A percentile compares a stretch with the other conserved stretches of the same genome.
phyloP scores from a whole-genome alignment of 2,329 filamentous ascomycete species.

The Anisogramma anomala region DNA sequence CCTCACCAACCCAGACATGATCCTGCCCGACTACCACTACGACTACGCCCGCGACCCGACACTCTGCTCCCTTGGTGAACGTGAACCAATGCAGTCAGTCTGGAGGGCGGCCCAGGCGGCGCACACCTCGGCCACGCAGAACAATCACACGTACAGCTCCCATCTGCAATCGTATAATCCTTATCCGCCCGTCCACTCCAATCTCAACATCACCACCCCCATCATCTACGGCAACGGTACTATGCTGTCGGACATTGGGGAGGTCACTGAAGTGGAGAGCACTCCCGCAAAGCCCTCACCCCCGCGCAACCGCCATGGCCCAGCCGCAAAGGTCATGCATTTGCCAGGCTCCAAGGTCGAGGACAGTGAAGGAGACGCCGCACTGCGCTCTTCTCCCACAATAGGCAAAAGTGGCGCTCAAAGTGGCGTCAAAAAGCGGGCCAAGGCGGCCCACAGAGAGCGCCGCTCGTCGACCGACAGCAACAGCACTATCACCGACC shows the following conservation, averaged over 20 bases:
- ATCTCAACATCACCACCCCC: conserved; percentile 43
- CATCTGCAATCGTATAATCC: conserved; percentile 22
- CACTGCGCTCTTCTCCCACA: conserved; percentile 34
- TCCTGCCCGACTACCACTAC: conserved; percentile 70
- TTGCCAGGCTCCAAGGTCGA: conserved; percentile 19
- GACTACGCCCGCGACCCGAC: too few relatives aligned
- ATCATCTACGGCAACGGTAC: conserved; percentile 60
- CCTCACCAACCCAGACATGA: conserved; percentile 89
- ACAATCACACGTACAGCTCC: conserved; percentile 33
- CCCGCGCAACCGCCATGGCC: conserved; percentile 15
- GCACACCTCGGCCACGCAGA: background rate
- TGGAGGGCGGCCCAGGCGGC: conserved; percentile 34
- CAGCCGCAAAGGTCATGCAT: conserved; percentile 16
- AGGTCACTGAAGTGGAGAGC: conserved; percentile 15
- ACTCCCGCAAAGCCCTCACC: conserved; percentile 27
- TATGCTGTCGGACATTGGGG: conserved; percentile 40
- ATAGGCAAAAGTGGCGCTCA: conserved; percentile 23
- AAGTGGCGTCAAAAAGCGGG: conserved; percentile 33
- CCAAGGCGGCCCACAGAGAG: conserved; percentile 32
- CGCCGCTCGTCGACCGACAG: conserved; percentile 48
- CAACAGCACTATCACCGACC: conserved; percentile 46
- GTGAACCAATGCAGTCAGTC: conserved; percentile 37
- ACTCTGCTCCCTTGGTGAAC: conserved; percentile 35
- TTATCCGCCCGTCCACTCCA: conserved; percentile 36
- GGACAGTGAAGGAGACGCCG: conserved; percentile 23